Percentiles rank a stretch among this genome's conserved stretches.
phyloP scores from a whole-genome alignment of 495 filamentous ascomycete genomes.

The Talaromyces stipitatus region DNA sequence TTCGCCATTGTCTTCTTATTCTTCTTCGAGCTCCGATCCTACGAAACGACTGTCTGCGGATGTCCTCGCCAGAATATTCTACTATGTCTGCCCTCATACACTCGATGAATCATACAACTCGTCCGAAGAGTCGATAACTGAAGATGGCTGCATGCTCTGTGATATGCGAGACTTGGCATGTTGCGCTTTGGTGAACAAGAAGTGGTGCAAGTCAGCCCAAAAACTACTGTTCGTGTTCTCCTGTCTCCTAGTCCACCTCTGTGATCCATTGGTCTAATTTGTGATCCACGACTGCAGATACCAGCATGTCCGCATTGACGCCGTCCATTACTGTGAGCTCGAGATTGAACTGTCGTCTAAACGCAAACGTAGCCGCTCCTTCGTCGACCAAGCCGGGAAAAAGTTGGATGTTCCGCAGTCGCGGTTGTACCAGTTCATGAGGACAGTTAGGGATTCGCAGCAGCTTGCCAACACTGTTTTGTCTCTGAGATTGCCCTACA shows the following conservation, averaged over 20 bases:
- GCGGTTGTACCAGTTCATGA: conserved; percentile 69
- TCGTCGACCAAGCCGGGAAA: conserved; percentile 66
- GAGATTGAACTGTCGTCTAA: conserved; percentile 71
- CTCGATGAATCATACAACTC: conserved; percentile 68
- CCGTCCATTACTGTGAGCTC: conserved; percentile 88
- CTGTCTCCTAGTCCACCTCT: background rate
- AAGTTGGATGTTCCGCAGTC: conserved; percentile 69
- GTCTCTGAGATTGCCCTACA: conserved; percentile 88
- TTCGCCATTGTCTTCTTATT: background rate
- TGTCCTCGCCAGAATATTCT: conserved; percentile 67
- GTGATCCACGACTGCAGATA: conserved; percentile 55
- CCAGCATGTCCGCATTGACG: conserved; percentile 82
- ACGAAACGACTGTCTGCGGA: conserved; percentile 49
- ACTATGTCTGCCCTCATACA: conserved; percentile 76
- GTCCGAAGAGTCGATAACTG: conserved; percentile 73
- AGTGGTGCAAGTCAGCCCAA: conserved; percentile 55
- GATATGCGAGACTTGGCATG: conserved; percentile 86
- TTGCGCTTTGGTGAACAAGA: conserved; percentile 62
- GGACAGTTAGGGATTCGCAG: conserved; percentile 68
- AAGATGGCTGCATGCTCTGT: conserved; percentile 90
- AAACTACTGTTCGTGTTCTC: conserved; percentile 47
- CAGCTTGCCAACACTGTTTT: conserved; percentile 58
- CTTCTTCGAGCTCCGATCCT: conserved; percentile 28
- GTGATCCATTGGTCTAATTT: too few relatives aligned
- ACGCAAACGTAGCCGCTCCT: conserved; percentile 61